Conservation (phyloP, 768 basidiomycete genomes). For the Russula emetica region DNA sequence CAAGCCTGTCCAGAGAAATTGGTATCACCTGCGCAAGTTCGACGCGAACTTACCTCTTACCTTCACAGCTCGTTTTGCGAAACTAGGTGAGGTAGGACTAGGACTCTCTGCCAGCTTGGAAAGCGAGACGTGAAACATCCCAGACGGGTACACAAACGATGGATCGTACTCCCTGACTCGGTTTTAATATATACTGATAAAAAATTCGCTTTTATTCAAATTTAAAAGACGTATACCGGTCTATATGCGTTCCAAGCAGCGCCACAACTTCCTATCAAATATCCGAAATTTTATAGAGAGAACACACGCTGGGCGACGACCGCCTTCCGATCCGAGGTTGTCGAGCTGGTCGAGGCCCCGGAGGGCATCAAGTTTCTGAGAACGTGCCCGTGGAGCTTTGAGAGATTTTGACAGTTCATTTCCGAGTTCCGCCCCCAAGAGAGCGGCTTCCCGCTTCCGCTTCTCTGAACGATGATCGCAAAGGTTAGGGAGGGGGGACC, state of each 20-base stretch:
- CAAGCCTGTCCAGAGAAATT: conserved; percentile 45
- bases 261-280: conserved; percentile 4
- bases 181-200: not conserved
- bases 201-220: not conserved
- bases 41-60: not conserved
- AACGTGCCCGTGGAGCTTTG: not conserved
- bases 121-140: not conserved
- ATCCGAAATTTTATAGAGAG: not conserved
- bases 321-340: conserved; percentile 7
- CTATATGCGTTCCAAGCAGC: not conserved
- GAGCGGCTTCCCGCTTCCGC: not conserved
- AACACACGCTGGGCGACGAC: conserved; percentile 6
- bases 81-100: conserved; percentile 9
- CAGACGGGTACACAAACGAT: not conserved
- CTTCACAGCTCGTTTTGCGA: conserved; percentile 22
- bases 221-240: not conserved
- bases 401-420: conserved; percentile 1
- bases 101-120: conserved; percentile 7
- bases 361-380: not conserved
- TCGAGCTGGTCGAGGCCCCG: conserved; percentile 1
- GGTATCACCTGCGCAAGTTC: not conserved
- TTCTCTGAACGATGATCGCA: conserved; percentile 22
- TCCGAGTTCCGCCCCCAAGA: not conserved
- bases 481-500: not conserved
- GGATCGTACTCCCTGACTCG: not conserved